Evolutionary conservation across 169 alveolate species (phyloP).

Genomic region (Toxoplasma gondii): DNA sequence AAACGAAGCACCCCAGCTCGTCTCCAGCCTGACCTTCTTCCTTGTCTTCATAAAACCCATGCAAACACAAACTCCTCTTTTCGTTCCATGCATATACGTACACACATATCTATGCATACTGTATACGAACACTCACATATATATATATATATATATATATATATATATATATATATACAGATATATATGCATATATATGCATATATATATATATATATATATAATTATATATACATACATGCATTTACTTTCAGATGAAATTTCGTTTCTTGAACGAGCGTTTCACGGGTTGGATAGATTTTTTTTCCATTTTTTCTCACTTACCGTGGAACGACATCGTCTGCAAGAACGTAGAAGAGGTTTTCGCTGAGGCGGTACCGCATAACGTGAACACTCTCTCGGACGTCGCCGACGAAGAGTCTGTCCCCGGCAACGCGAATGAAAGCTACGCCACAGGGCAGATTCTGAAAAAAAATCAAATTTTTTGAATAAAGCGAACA

Average conservation of each 20-base stretch:
- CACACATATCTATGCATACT: too few species aligned
- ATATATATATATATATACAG: too few species aligned
- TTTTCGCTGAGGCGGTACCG: constrained; percentile 84
- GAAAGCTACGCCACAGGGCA: constrained; percentile 84
- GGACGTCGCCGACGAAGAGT: constrained; percentile 94
- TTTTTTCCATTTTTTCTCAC: too few species aligned
- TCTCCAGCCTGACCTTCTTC: too few species aligned
- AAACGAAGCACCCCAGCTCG: too few species aligned
- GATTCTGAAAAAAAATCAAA: constrained; percentile 45
- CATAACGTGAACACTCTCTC: constrained; percentile 94
- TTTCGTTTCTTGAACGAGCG: not conserved
- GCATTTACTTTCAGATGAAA: not conserved
- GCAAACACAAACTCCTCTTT: too few species aligned
- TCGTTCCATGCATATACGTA: too few species aligned
- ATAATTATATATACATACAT: not conserved
- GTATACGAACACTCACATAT: too few species aligned
- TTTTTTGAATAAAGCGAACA: too few species aligned
- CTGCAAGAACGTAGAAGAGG: constrained; percentile 72
- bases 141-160: too few species aligned
- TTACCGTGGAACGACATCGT: constrained; percentile 57
- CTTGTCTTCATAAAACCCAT: not conserved
- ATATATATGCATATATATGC: not conserved
- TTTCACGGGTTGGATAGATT: too few species aligned
- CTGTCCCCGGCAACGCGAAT: constrained; percentile 85
- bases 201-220: not conserved